Evolutionary conservation across 2,329 filamentous ascomycete species (phyloP).

Genomic region (Hirsutella thompsonii): DNA sequence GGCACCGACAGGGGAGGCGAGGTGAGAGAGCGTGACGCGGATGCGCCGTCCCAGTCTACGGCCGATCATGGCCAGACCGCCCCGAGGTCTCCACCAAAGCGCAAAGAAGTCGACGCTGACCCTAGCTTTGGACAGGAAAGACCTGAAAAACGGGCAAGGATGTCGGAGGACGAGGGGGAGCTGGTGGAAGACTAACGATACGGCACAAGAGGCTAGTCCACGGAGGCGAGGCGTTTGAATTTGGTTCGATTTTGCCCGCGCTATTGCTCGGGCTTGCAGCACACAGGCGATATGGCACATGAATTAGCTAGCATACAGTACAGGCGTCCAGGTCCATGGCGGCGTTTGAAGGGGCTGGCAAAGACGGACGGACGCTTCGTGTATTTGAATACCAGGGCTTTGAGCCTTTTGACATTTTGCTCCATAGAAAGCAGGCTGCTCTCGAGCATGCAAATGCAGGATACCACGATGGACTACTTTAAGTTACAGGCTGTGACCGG

Average conservation of each 20-base stretch:
- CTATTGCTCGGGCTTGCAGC: background rate
- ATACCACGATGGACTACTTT: background rate
- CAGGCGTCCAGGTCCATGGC: background rate
- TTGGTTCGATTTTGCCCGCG: background rate
- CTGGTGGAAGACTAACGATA: constrained; percentile 21
- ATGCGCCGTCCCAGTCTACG: constrained; percentile 18
- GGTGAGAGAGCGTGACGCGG: background rate
- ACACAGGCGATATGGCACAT: background rate
- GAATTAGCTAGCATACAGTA: background rate
- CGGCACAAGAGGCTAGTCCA: background rate
- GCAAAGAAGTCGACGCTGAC: constrained; percentile 26
- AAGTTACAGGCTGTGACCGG: background rate
- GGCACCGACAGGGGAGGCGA: constrained; percentile 17
- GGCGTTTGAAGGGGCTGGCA: background rate
- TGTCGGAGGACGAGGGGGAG: constrained; percentile 36
- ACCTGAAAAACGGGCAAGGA: constrained; percentile 28
- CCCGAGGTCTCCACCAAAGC: constrained; percentile 25
- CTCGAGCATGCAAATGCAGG: background rate
- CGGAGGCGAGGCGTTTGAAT: background rate
- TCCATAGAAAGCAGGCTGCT: background rate
- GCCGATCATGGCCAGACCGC: constrained; percentile 17
- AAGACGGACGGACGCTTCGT: too few relatives aligned
- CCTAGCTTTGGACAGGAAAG: constrained; percentile 18
- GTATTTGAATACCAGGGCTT: constrained; percentile 1
- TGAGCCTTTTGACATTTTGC: background rate